phyloP scores from a whole-genome alignment of 129 eudicot species.

The Daucus carota region DH1_v3.0 NC_030386.2:28297501-28298000 shows the following conservation, averaged over 20 bases:
- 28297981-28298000: slow-evolving; percentile 4
- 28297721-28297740: neutral
- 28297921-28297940: slow-evolving; percentile 5
- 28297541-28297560: slow-evolving; percentile 64
- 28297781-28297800: slow-evolving; percentile 76
- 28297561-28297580: neutral
- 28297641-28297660: slow-evolving; percentile 95
- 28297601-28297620: slow-evolving; percentile 67
- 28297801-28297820: slow-evolving; percentile 89
- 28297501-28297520: neutral
- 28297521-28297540: slow-evolving; percentile 90
- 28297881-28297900: slow-evolving; percentile 58
- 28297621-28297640: slow-evolving; percentile 82
- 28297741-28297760: slow-evolving; percentile 6
- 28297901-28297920: neutral
- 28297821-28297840: slow-evolving; percentile 90
- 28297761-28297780: slow-evolving; percentile 64
- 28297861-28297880: slow-evolving; percentile 68
- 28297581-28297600: neutral
- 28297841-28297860: slow-evolving; percentile 91
- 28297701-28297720: neutral
- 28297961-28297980: slow-evolving; percentile 8
- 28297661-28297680: no score
- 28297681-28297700: no score
- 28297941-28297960: neutral